Percentiles rank a stretch among this genome's conserved stretches.
Evolutionary conservation across 2,329 filamentous ascomycete species (phyloP).

Genomic region (Colletotrichum sp.): DNA sequence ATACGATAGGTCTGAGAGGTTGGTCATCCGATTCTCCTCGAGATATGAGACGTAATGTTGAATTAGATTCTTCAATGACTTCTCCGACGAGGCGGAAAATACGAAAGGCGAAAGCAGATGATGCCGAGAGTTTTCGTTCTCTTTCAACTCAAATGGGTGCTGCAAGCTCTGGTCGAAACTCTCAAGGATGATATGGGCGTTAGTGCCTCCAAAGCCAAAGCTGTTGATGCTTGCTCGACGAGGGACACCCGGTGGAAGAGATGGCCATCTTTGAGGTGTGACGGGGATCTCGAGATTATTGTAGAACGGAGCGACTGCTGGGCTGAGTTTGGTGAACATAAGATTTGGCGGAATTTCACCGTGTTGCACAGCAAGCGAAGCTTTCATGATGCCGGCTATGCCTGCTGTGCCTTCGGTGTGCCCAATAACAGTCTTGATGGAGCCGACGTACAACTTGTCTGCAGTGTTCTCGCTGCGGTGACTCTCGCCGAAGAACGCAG

Average conservation of each 20-base stretch:
- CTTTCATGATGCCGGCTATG: constrained; percentile 31
- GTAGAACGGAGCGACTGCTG: constrained; percentile 29
- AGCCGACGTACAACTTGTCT: constrained; percentile 30
- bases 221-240: constrained; percentile 20
- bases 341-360: constrained; percentile 33
- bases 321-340: constrained; percentile 32
- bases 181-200: constrained; percentile 44
- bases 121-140: not conserved
- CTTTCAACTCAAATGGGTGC: not conserved
- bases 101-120: not conserved
- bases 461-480: not conserved
- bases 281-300: constrained; percentile 22
- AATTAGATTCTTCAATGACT: not conserved
- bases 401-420: constrained; percentile 32
- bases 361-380: constrained; percentile 24
- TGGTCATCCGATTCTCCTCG: not conserved
- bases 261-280: constrained; percentile 21
- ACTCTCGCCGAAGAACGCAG: not conserved
- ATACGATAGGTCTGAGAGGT: not conserved
- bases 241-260: not conserved
- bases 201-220: constrained; percentile 51
- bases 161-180: not conserved
- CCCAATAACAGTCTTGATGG: constrained; percentile 32
- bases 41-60: not conserved
- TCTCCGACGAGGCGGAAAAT: not conserved